Conservation (phyloP, 805 yeast genomes). For the Hanseniaspora vineae region DNA sequence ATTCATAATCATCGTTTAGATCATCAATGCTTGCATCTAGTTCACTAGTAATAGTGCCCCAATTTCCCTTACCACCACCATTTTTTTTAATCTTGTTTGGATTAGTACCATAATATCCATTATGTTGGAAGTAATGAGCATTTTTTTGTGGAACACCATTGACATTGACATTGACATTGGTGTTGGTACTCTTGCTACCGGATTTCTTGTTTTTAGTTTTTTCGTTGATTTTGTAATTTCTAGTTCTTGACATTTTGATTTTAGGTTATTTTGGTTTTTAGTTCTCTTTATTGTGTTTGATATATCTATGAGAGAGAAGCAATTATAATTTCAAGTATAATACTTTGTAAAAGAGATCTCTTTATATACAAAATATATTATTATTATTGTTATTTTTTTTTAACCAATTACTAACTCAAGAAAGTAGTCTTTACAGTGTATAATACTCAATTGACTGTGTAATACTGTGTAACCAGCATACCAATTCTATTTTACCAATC, state of each 20-base stretch:
- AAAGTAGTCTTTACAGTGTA: too few species aligned
- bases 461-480: too few species aligned
- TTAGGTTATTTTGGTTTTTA: background rate
- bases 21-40: conserved; percentile 67
- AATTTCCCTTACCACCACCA: conserved; percentile 79
- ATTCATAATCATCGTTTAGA: conserved; percentile 41
- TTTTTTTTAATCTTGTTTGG: conserved; percentile 70
- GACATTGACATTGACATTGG: conserved; percentile 29
- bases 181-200: too few species aligned
- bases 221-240: background rate
- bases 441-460: too few species aligned
- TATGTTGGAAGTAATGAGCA: conserved; percentile 68
- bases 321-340: too few species aligned
- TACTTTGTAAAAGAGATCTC: too few species aligned
- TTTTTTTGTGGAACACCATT: conserved; percentile 54
- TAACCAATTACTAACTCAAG: too few species aligned
- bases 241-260: background rate
- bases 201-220: background rate
- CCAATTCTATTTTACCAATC: too few species aligned
- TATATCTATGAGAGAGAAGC: too few species aligned
- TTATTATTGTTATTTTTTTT: too few species aligned
- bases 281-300: background rate
- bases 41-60: conserved; percentile 42
- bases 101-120: conserved; percentile 52
- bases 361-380: too few species aligned